These are phyloP conservation scores for Vanrija humicola DNA, from an alignment of 1,284 basidiomycete genomes.

Conservation along the genomic window DNA sequence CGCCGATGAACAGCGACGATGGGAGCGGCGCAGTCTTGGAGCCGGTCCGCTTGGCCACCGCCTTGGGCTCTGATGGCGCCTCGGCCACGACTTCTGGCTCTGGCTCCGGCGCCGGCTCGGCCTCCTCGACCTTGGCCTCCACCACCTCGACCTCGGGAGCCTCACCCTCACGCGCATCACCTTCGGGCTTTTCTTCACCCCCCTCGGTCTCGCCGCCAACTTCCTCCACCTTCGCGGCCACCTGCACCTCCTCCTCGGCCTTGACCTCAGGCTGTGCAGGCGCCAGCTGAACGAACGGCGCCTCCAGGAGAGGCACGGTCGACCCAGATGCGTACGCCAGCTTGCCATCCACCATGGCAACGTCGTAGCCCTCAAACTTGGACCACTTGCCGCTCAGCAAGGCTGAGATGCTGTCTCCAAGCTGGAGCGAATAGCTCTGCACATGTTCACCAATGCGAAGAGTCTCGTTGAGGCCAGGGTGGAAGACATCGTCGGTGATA, in stretches of 20 bases:
- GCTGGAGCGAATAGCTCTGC: conserved; percentile 85
- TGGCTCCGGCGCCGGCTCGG: background rate
- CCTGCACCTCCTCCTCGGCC: conserved; percentile 6
- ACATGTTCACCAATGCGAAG: conserved; percentile 93
- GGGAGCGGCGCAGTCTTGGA: conserved; percentile 61
- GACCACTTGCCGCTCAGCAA: conserved; percentile 71
- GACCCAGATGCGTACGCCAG: conserved; percentile 78
- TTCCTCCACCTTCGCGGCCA: background rate
- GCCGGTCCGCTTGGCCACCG: conserved; percentile 44
- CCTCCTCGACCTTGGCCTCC: background rate
- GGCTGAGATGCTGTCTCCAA: conserved; percentile 80
- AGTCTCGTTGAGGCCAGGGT: conserved; percentile 67
- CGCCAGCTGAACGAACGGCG: conserved; percentile 59
- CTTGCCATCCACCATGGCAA: conserved; percentile 82
- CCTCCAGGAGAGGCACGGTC: conserved; percentile 54
- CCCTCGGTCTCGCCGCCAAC: background rate
- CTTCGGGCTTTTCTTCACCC: background rate
- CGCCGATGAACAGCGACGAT: conserved; percentile 90
- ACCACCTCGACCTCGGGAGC: background rate
- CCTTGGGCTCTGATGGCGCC: background rate
- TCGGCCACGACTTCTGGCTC: conserved; percentile 3
- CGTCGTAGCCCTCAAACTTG: conserved; percentile 95
- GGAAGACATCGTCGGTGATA: conserved; percentile 86
- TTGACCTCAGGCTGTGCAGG: conserved; percentile 27
- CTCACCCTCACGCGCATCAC: background rate